Evolutionary conservation across 179 eudicot genomes (phyloP).

Genomic region (Carnegiea gigantea): DNA sequence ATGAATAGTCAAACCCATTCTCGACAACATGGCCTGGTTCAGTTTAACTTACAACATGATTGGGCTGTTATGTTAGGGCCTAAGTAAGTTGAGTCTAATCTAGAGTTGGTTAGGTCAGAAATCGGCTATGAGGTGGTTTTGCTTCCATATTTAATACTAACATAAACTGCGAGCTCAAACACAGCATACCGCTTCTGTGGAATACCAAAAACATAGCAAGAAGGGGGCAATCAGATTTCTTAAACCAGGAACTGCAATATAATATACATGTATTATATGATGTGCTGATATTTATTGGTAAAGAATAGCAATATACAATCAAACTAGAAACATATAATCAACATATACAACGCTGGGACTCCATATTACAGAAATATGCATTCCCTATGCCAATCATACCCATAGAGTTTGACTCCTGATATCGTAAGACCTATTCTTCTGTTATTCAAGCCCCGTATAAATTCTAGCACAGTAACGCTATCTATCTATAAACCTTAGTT

Average conservation of each 20-base stretch:
- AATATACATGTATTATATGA: conserved; percentile 1
- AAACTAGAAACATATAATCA: not conserved
- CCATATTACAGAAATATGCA: not conserved
- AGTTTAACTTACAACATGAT: no score
- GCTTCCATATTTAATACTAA: not conserved
- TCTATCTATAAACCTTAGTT: not conserved
- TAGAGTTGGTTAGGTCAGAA: not conserved
- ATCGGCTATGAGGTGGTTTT: not conserved
- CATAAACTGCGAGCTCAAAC: not conserved
- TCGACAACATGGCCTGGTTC: no score
- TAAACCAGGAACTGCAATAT: not conserved
- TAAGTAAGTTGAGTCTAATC: not conserved
- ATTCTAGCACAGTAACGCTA: conserved; percentile 7
- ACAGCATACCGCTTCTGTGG: no score
- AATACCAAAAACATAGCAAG: no score
- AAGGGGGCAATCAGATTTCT: no score
- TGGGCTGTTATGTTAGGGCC: not conserved
- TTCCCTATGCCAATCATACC: not conserved
- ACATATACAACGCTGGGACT: not conserved
- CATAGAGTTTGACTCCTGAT: not conserved
- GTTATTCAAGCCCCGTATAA: conserved; percentile 15
- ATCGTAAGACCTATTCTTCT: conserved; percentile 11
- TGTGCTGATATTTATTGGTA: not conserved
- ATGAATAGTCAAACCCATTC: no score
- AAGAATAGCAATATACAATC: no score